Percentiles rank a stretch among this genome's conserved stretches.
Conservation (phyloP, 805 yeast species). For the Starmerella stigmatis region DNA sequence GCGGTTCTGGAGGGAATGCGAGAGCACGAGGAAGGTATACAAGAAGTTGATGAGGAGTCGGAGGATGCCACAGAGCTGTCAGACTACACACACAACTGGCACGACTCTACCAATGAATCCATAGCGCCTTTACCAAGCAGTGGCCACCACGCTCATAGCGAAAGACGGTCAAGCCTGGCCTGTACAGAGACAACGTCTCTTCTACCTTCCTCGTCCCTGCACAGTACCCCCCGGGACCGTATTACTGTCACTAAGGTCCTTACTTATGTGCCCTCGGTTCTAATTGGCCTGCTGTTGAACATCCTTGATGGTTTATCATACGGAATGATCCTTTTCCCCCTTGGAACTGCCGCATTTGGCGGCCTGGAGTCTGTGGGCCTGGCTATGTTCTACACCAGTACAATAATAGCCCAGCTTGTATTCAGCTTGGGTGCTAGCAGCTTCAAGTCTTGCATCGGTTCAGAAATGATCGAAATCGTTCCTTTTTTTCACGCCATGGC, state of each 20-base stretch:
- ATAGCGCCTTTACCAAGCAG: neutral
- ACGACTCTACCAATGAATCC: no score
- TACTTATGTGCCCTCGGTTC: conserved; percentile 61
- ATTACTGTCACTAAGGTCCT: conserved; percentile 2
- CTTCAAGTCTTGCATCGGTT: conserved; percentile 84
- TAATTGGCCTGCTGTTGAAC: conserved; percentile 73
- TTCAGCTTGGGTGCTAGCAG: conserved; percentile 86
- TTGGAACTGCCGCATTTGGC: conserved; percentile 67
- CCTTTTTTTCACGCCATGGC: conserved; percentile 98
- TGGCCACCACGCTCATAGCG: neutral
- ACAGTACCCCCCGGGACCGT: neutral
- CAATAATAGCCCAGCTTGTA: conserved; percentile 79
- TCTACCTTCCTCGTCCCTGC: neutral
- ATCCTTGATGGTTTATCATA: conserved; percentile 88
- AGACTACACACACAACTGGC: no score
- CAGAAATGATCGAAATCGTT: conserved; percentile 98
- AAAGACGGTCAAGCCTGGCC: neutral
- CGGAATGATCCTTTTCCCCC: conserved; percentile 96
- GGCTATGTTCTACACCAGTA: conserved; percentile 87
- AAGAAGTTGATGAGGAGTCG: neutral
- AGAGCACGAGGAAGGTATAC: neutral
- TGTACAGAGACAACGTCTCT: neutral
- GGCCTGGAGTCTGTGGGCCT: conserved; percentile 78
- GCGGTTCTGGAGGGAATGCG: conserved; percentile 19
- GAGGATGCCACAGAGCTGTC: neutral